Evolutionary conservation across 495 filamentous ascomycete species (phyloP).

Genomic region (Hypoxylon rickii): DNA sequence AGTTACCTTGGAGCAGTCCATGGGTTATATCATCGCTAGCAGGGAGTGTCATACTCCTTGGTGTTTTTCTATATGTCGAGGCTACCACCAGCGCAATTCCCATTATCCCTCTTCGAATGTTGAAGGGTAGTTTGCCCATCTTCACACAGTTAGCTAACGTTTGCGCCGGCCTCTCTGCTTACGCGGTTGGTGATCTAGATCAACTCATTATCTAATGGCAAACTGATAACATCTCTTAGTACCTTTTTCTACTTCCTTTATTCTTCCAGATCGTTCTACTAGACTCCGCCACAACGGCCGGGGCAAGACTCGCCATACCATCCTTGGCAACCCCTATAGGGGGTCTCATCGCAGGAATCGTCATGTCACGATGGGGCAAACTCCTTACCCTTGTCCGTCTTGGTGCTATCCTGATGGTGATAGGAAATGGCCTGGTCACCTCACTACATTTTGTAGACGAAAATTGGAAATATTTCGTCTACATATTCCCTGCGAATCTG

Average conservation of each 20-base stretch:
- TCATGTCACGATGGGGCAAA: conserved; percentile 69
- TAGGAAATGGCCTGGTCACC: conserved; percentile 62
- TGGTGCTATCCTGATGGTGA: conserved; percentile 61
- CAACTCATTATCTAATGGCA: neutral
- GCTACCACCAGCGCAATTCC: conserved; percentile 62
- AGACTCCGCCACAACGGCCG: conserved; percentile 65
- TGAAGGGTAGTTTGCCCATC: conserved; percentile 56
- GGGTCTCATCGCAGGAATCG: conserved; percentile 61
- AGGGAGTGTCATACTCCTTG: conserved; percentile 55
- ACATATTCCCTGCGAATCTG: conserved; percentile 66
- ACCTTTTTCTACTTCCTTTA: conserved; percentile 67
- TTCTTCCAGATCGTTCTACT: conserved; percentile 67
- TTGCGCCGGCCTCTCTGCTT: conserved; percentile 64
- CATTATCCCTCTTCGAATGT: conserved; percentile 62
- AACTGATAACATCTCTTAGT: conserved; percentile 52
- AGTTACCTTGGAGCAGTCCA: conserved; percentile 60
- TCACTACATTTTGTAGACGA: conserved; percentile 61
- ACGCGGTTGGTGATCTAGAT: conserved; percentile 56
- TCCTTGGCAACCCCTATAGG: conserved; percentile 66
- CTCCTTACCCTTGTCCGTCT: conserved; percentile 58
- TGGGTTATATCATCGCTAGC: conserved; percentile 60
- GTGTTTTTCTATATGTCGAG: conserved; percentile 58
- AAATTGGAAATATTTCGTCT: conserved; percentile 65
- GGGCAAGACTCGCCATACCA: conserved; percentile 62
- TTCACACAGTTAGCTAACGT: conserved; percentile 64